Evolutionary conservation across 2,329 filamentous ascomycete species (phyloP), one percentile per base, ranked within the genome.

Genomic region (Pseudogymnoascus sp.): DNA sequence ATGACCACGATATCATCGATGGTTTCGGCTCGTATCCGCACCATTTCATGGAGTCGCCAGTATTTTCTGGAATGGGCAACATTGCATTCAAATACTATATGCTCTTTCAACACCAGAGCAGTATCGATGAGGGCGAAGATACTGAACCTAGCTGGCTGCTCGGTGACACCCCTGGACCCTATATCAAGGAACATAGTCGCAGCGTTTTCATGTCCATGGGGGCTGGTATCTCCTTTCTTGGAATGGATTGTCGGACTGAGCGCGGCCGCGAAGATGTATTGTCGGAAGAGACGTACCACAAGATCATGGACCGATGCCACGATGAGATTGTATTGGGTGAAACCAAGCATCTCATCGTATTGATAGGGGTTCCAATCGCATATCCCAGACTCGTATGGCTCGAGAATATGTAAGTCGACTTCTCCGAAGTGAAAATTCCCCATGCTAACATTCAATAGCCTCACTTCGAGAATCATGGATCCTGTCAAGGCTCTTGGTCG

Each of bases 81-180:
- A 84, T 97, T 57, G 92, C 92, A 0, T 97, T 94, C 81, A 99
- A 99, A 72, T 99, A 97, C 74, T 99, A 99, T 69, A 87, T 99
- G 85, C 81, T 99, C 7, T 99, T 99, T 76, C 94, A 99, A 72
- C 94, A 99, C 67, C 95, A 99, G 72, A 95, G 88, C 65, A 78
- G 95, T 3, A 76, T 83, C 0, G 82, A 86, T 48, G 94, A 99
- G 74, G 90, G 86, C 0, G 86, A 95, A 65, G 78, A 81, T 34
- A 82, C 88, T 2, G 95, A 99, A 72, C 90, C 92, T 2, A 96
- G 90, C 70, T 97, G 94, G 94, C 76, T 95, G 15, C 75, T 97
- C 3, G 94, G 94, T 5, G 76, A 81, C 21, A 78, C 81, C 33
- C 89, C 87, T 2, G 95, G 95, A 0, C 92, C 92, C 0, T 99